Evolutionary conservation across 2,329 filamentous ascomycete genomes (phyloP), one percentile per base, ranked within the genome.

Genomic region (Diaporthe sp.): DNA sequence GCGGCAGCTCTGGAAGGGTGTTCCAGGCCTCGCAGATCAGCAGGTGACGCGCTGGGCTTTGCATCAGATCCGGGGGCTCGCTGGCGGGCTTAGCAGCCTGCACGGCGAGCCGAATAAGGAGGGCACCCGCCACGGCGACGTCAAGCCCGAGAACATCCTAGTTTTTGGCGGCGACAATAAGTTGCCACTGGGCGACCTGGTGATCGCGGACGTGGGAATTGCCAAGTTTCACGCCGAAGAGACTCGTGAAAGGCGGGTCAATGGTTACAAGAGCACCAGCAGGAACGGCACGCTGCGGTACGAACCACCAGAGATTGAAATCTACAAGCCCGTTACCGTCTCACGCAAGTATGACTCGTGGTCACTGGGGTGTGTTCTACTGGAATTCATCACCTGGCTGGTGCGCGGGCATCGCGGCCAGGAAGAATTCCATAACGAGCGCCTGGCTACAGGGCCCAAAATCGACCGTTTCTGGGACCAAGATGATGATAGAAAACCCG

Each of bases 91-190:
- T 12, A 13, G 13, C 32, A 53, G 8, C 13, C 65, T 68, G 9
- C 47, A 68, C 35, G n/a, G n/a, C n/a, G n/a, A n/a, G n/a, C n/a
- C n/a, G n/a, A n/a, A n/a, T n/a, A 27, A 19, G 47, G 12, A 4
- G 4, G 12, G 12, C 6, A 70, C 42, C 19, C 68, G 68, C 4
- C 70, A 72, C 22, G 70, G 70, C 4, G 70, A 72, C 32, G 15
- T 72, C 30, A 72, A 72, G 70, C 70, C 70, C 8, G 70, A 65
- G 42, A 72, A 72, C 5, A 72, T 72, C 27, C 70, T 72, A 2
- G 9, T 15, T 3, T 72, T 72, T 17, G 4, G 15, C 6, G 27
- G 25, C 0, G 19, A 5, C 25, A 9, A 6, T 10, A 27, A 30
- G 6, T 35, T 13, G 1, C 8, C 10, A 22, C 10, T 50, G 25